Evolutionary conservation across 225 moss, liverwort and hornwort genomes (phyloP).

Genomic region (Pleurozium schreberi): DNA sequence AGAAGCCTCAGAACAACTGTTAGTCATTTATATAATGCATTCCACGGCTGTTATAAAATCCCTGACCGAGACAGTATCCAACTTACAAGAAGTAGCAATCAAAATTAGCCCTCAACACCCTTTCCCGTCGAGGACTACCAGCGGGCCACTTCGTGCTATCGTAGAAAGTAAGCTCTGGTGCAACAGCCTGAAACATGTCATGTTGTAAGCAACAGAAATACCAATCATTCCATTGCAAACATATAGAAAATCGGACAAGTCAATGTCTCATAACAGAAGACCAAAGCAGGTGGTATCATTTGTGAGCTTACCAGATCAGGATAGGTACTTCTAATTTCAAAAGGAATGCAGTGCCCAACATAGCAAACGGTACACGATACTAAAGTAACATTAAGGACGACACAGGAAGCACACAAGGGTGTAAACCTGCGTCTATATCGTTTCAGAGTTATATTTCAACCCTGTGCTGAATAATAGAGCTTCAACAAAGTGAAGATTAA

Average conservation of each 20-base stretch:
- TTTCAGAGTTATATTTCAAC: not conserved
- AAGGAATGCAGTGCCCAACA: not conserved
- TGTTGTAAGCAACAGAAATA: not conserved
- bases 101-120: constrained; percentile 77
- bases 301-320: not conserved
- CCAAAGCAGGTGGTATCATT: not conserved
- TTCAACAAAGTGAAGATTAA: not conserved
- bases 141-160: constrained; percentile 91
- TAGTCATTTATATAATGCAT: not conserved
- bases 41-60: not conserved
- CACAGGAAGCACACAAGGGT: not conserved
- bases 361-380: not conserved
- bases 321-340: not conserved
- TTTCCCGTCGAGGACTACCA: constrained; percentile 72
- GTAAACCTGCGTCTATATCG: not conserved
- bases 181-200: constrained; percentile 62
- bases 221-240: not conserved
- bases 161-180: constrained; percentile 96
- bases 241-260: not conserved
- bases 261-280: not conserved
- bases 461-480: not conserved
- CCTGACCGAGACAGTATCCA: not conserved
- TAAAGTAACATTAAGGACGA: not conserved
- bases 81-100: constrained; percentile 86
- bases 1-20: not conserved